Base-by-base conservation (phyloP, 2,329 filamentous ascomycete species). In the Westerdykella ornata region DNA sequence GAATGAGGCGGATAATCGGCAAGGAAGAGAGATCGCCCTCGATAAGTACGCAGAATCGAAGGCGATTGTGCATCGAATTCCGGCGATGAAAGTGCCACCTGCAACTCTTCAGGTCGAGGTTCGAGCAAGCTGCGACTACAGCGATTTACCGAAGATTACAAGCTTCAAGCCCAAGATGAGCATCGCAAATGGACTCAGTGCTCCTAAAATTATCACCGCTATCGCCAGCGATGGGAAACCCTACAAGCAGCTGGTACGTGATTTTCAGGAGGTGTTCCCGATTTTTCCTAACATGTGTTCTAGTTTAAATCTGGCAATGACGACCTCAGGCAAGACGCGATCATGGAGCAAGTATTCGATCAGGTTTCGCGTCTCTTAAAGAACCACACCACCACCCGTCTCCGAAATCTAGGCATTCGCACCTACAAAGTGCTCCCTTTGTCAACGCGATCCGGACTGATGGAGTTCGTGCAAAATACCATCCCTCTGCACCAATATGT, bases 271-370 rank as follows among this genome's bases (percentile, higher is more conserved):
- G 3, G 2, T 16, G 6, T 19, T 17, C 14, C 26, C 39, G 16
- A 18, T 17, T 19, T 26, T 16, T 9, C 20, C 33, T 17, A 19
- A 37, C 51, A 42, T 18, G 29, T 33, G 5, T 31, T 19, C 12
- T n/a, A 81, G 73, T 82, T 95, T 61, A 98, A 98, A 73, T 88
- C 88, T 47, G 89, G 92, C 14, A 90, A 90, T 59, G 92, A 98
- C 63, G 90, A 98, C 61, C 76, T 99, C 11, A 85, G 94, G 7
- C 92, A 98, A 69, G 92, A 99, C 59, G 88, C 90, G 34, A 98
- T 82, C 72, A 99, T 99, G 94, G 94, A 98, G 66, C 92, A 99
- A 67, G 92, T 98, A 1, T 99, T 98, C 63, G 87, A 89, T 44
- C 88, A 94, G 66, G 92, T 96, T 16, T 97, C 88, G 43, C 85